These are phyloP conservation scores for Pestalotiopsis sp. DNA, from an alignment of 2,329 filamentous ascomycete genomes.

Conservation along the genomic window DNA sequence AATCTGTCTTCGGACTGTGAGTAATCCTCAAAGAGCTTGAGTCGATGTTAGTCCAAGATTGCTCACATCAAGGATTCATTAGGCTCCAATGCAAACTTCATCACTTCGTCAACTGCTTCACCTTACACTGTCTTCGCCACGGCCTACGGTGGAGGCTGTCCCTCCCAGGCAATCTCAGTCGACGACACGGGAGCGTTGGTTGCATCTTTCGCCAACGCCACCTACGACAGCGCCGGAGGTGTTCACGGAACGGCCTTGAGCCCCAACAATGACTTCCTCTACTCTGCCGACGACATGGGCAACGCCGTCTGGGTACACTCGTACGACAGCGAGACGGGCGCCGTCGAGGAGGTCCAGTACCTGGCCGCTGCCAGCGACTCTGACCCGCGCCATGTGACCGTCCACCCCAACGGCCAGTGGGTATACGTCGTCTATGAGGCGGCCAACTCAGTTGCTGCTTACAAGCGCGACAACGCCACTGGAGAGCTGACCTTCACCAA, in stretches of 20 bases:
- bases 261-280: slow-evolving; percentile 27
- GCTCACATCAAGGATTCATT: background rate
- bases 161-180: slow-evolving; percentile 22
- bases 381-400: slow-evolving; percentile 29
- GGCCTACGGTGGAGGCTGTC: slow-evolving; percentile 23
- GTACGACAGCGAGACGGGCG: slow-evolving; percentile 22
- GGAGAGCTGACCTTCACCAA: slow-evolving; percentile 21
- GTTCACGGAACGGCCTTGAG: slow-evolving; percentile 29
- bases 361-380: slow-evolving; percentile 22
- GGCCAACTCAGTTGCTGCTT: slow-evolving; percentile 25
- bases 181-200: slow-evolving; percentile 21
- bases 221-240: slow-evolving; percentile 22
- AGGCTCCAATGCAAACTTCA: slow-evolving; percentile 21
- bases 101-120: slow-evolving; percentile 14
- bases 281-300: slow-evolving; percentile 33
- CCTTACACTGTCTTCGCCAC: slow-evolving; percentile 26
- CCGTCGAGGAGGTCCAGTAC: slow-evolving; percentile 22
- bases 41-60: background rate
- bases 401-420: slow-evolving; percentile 30
- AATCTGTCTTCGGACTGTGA: slow-evolving; percentile 17
- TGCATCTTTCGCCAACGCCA: slow-evolving; percentile 18
- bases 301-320: slow-evolving; percentile 33
- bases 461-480: slow-evolving; percentile 24
- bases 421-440: slow-evolving; percentile 31
- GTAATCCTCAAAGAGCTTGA: background rate